phyloP scores from a whole-genome alignment of 73 alveolate genomes.

The Tetrahymena malaccensis region DNA sequence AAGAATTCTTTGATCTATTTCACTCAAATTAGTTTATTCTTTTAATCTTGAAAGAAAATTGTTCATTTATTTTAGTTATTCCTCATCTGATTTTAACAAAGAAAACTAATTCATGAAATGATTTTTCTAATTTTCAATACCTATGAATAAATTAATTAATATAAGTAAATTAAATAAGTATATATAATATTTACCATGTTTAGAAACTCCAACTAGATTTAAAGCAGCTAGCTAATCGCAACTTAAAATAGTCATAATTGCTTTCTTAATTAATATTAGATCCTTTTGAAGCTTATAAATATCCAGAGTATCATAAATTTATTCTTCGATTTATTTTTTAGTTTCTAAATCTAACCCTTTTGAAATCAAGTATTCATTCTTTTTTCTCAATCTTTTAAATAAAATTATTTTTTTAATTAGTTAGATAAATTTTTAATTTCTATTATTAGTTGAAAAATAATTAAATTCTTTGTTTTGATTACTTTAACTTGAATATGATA shows the following conservation, averaged over 20 bases:
- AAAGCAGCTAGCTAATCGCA: neutral
- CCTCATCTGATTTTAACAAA: neutral
- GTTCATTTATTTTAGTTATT: no score
- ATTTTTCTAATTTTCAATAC: neutral
- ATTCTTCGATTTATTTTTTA: neutral
- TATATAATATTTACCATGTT: neutral
- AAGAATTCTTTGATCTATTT: neutral
- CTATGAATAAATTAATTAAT: neutral
- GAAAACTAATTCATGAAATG: neutral
- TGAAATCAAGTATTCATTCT: neutral
- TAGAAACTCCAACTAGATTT: neutral
- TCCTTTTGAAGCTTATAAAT: neutral
- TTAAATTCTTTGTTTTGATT: no score
- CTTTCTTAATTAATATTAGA: neutral
- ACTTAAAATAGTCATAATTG: neutral
- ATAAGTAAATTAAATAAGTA: no score
- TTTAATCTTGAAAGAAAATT: neutral
- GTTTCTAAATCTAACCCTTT: neutral
- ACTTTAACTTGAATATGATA: neutral
- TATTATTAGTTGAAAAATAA: no score
- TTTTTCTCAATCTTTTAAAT: neutral
- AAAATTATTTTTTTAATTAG: no score
- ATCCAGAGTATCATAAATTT: neutral
- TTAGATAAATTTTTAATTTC: no score
- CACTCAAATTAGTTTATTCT: neutral